phyloP scores from a whole-genome alignment of 768 basidiomycete genomes.

The Gelatoporia subvermispora region DNA sequence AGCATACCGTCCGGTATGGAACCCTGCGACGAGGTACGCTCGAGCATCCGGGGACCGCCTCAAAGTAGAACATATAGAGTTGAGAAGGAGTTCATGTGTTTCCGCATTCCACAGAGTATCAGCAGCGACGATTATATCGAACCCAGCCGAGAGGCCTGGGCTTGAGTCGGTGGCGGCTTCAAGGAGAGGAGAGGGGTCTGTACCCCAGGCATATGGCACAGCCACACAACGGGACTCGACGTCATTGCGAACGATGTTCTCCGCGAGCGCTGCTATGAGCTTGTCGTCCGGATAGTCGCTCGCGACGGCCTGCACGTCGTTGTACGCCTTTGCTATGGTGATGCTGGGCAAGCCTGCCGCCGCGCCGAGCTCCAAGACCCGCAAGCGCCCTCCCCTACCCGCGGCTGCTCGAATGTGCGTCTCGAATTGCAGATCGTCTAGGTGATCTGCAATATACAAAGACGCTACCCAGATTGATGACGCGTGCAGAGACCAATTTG shows the following conservation, averaged over 20 bases:
- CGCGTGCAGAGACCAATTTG: slow-evolving; percentile 75
- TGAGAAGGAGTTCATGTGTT: slow-evolving; percentile 48
- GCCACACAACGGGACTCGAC: slow-evolving; percentile 44
- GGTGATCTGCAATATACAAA: slow-evolving; percentile 60
- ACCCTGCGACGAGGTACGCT: slow-evolving; percentile 62
- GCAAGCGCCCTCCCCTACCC: slow-evolving; percentile 9
- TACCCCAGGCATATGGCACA: slow-evolving; percentile 64
- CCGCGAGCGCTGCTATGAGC: slow-evolving; percentile 51
- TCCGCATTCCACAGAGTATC: slow-evolving; percentile 79
- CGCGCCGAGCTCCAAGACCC: slow-evolving; percentile 69
- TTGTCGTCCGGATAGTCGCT: slow-evolving; percentile 71
- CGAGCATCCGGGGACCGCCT: slow-evolving; percentile 40
- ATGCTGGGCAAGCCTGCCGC: slow-evolving; percentile 74
- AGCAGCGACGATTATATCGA: slow-evolving; percentile 66
- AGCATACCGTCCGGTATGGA: slow-evolving; percentile 75
- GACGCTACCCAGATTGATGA: slow-evolving; percentile 74
- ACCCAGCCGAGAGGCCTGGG: slow-evolving; percentile 23
- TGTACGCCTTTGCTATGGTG: slow-evolving; percentile 48
- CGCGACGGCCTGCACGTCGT: slow-evolving; percentile 38
- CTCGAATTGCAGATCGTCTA: slow-evolving; percentile 42
- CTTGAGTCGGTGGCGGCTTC: slow-evolving; percentile 15
- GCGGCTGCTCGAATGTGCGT: slow-evolving; percentile 16
- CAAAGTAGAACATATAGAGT: slow-evolving; percentile 47
- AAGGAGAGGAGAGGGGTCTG: slow-evolving; percentile 34
- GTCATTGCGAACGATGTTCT: slow-evolving; percentile 51